Conservation (phyloP, 495 filamentous ascomycete species). For the Schizothecium vesticola region DNA sequence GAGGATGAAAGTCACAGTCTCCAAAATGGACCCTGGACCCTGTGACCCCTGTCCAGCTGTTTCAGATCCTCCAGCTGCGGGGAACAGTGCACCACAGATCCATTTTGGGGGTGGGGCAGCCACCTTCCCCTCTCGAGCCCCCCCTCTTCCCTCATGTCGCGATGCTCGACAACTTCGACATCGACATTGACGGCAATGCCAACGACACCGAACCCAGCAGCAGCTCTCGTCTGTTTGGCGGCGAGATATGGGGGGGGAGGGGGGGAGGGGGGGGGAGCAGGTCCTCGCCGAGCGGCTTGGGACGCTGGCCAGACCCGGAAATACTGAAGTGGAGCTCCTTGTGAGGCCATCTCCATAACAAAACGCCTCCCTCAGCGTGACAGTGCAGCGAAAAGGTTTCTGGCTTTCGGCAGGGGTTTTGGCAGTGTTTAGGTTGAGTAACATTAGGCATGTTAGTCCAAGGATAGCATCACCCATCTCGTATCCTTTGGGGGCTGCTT, state of each 20-base stretch:
- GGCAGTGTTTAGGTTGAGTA: not conserved
- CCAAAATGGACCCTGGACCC: not conserved
- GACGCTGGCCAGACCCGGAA: not conserved
- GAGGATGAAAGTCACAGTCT: not conserved
- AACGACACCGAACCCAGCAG: not conserved
- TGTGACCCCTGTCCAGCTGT: not conserved
- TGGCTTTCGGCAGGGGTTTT: not conserved
- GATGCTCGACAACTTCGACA: not conserved
- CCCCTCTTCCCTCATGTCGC: not conserved
- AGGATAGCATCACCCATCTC: constrained; percentile 3
- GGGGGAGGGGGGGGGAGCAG: no score
- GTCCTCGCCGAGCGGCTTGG: no score
- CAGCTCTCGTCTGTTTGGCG: not conserved
- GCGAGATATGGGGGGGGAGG: not conserved
- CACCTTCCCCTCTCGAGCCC: not conserved
- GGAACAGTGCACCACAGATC: not conserved
- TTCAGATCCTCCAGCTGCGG: constrained; percentile 5
- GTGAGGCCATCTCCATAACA: not conserved
- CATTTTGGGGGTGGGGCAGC: not conserved
- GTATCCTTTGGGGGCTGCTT: not conserved
- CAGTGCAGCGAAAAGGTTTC: not conserved
- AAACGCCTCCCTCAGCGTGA: not conserved
- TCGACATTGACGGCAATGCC: not conserved
- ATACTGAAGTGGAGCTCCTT: not conserved
- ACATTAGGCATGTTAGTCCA: not conserved